Conservation (phyloP, 1,284 basidiomycete species). For the Leccinum fuscescens region DNA sequence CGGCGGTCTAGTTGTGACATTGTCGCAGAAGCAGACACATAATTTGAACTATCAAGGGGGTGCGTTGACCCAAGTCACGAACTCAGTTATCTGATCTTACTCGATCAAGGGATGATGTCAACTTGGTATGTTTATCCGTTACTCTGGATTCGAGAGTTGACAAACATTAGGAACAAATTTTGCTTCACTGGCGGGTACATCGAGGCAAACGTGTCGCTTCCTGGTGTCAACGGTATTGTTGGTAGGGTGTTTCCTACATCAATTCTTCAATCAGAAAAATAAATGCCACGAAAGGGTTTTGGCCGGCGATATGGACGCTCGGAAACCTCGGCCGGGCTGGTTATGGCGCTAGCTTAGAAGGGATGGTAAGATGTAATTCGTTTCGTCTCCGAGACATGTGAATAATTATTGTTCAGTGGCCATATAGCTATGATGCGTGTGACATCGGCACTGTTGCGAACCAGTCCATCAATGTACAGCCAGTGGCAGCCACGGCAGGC, state of each 20-base stretch:
- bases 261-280: slow-evolving; percentile 1
- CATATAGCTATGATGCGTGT: slow-evolving; percentile 48
- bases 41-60: slow-evolving; percentile 62
- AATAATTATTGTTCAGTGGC: slow-evolving; percentile 36
- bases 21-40: slow-evolving; percentile 52
- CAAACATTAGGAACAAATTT: slow-evolving; percentile 62
- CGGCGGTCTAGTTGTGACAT: slow-evolving; percentile 66
- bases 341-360: slow-evolving; percentile 41
- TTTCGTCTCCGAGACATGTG: not conserved
- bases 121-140: slow-evolving; percentile 28
- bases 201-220: slow-evolving; percentile 61
- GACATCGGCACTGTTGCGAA: slow-evolving; percentile 61
- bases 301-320: slow-evolving; percentile 65
- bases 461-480: slow-evolving; percentile 42
- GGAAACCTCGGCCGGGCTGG: slow-evolving; percentile 68
- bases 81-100: not conserved
- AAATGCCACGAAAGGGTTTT: slow-evolving; percentile 40
- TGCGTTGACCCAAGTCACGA: slow-evolving; percentile 21
- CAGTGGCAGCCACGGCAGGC: slow-evolving; percentile 38
- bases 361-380: slow-evolving; percentile 29
- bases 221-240: slow-evolving; percentile 54
- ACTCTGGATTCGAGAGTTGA: slow-evolving; percentile 6
- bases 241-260: slow-evolving; percentile 40
- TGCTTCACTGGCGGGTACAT: slow-evolving; percentile 75
- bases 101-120: slow-evolving; percentile 34